phyloP scores from a whole-genome alignment of 1,284 basidiomycete species.

The Ustilago vetiveriae region DNA sequence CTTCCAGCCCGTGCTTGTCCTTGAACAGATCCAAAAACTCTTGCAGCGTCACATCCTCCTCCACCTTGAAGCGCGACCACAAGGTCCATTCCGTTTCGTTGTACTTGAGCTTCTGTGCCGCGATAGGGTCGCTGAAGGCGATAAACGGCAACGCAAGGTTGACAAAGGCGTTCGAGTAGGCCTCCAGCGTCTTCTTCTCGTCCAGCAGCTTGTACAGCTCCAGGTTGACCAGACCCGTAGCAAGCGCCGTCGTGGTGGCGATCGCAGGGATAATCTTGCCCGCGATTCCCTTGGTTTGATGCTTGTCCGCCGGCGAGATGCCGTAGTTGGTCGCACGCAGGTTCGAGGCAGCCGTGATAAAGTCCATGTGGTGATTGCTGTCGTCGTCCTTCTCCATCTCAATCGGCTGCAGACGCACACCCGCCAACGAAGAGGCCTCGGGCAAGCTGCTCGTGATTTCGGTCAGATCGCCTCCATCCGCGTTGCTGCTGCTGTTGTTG shows the following conservation, averaged over 20 bases:
- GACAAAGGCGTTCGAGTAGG: constrained; percentile 95
- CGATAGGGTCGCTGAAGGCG: constrained; percentile 97
- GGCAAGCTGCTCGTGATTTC: constrained; percentile 62
- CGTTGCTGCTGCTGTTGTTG: constrained; percentile 64
- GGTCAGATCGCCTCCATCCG: constrained; percentile 49
- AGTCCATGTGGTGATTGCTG: constrained; percentile 97
- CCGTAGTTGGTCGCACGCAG: constrained; percentile 95
- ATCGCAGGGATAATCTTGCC: constrained; percentile 99
- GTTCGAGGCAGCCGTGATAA: constrained; percentile 98
- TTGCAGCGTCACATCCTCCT: constrained; percentile 85
- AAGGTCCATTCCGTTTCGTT: constrained; percentile 89
- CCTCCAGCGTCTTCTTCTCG: constrained; percentile 88
- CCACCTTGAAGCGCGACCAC: constrained; percentile 92
- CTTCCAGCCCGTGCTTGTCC: constrained; percentile 83
- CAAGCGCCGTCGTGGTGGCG: constrained; percentile 94
- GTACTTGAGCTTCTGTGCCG: constrained; percentile 71
- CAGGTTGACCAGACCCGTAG: constrained; percentile 92
- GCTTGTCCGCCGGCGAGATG: constrained; percentile 86
- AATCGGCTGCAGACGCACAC: constrained; percentile 91
- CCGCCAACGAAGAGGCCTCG: constrained; percentile 76
- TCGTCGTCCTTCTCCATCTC: constrained; percentile 99
- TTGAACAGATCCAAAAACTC: constrained; percentile 88
- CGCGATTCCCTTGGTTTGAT: constrained; percentile 97
- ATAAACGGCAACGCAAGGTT: constrained; percentile 99
- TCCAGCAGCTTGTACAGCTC: constrained; percentile 97